These are phyloP conservation scores for Pyropia yezoensis DNA, from an alignment of 23 red algal genomes.

Conservation along the genomic window DNA sequence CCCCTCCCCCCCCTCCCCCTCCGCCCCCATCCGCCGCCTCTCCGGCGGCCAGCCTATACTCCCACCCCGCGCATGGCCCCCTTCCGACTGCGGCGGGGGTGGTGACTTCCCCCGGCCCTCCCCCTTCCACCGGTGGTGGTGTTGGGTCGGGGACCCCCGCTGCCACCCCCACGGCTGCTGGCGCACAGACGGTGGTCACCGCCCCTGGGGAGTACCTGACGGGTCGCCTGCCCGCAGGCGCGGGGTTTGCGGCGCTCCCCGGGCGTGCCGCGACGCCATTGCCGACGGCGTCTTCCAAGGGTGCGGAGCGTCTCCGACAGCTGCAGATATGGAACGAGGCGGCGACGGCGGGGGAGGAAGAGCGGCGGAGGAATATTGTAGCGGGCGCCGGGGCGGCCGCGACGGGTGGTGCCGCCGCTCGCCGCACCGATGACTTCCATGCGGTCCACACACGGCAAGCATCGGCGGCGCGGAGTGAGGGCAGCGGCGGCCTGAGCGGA, in stretches of 20 bases:
- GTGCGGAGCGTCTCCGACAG: constrained; percentile 63
- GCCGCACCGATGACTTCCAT: constrained; percentile 63
- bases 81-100: constrained; percentile 18
- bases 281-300: constrained; percentile 58
- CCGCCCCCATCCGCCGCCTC: constrained; percentile 2
- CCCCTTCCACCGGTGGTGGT: constrained; percentile 6
- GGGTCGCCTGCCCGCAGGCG: constrained; percentile 62
- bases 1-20: background rate
- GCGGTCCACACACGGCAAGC: constrained; percentile 40
- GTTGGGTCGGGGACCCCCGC: background rate
- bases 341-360: constrained; percentile 55
- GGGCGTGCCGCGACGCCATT: constrained; percentile 61
- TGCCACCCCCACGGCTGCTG: background rate
- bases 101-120: constrained; percentile 2
- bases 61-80: background rate
- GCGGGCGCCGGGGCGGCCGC: background rate
- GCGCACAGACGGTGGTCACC: constrained; percentile 17
- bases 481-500: background rate
- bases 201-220: constrained; percentile 42
- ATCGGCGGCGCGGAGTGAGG: constrained; percentile 1
- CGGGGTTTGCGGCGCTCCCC: constrained; percentile 53
- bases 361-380: constrained; percentile 24
- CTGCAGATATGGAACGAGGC: constrained; percentile 82
- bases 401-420: constrained; percentile 13
- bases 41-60: constrained; percentile 2